These are phyloP conservation scores for Pueraria montana DNA, from an alignment of 306 rosid species.

Conservation along the genomic window DNA sequence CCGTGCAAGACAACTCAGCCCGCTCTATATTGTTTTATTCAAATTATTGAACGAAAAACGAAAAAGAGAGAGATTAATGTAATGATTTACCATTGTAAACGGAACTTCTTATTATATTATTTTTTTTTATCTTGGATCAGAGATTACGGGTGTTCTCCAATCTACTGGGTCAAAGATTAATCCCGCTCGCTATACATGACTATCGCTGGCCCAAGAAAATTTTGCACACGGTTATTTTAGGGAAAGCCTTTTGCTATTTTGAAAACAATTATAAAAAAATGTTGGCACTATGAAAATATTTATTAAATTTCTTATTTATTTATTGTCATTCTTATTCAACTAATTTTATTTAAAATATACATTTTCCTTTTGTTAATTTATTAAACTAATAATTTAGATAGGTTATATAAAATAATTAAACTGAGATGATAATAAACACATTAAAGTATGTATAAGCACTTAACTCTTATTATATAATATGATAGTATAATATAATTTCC, in stretches of 20 bases:
- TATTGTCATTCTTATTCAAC: not conserved
- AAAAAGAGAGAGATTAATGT: not conserved
- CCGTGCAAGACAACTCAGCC: conserved; percentile 76
- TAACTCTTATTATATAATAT: not conserved
- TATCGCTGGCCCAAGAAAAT: no score
- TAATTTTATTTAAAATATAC: not conserved
- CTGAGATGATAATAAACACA: not conserved
- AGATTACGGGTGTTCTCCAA: no score
- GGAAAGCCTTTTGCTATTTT: conserved; percentile 27
- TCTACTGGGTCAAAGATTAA: no score
- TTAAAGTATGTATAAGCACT: not conserved
- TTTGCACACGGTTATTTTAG: no score
- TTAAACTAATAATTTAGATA: not conserved
- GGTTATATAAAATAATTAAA: not conserved
- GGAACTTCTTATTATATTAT: not conserved
- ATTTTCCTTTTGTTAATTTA: not conserved
- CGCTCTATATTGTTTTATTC: conserved; percentile 17
- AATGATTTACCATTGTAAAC: conserved; percentile 25
- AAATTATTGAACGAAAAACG: conserved; percentile 24
- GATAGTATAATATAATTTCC: not conserved
- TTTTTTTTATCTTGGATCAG: no score
- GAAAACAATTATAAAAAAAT: conserved; percentile 8
- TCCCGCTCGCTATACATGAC: no score
- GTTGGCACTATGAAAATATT: not conserved
- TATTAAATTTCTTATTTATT: not conserved